Evolutionary conservation across 805 yeast genomes (phyloP), one percentile per base, ranked within the genome.

Genomic region (Lachancea meyersii): DNA sequence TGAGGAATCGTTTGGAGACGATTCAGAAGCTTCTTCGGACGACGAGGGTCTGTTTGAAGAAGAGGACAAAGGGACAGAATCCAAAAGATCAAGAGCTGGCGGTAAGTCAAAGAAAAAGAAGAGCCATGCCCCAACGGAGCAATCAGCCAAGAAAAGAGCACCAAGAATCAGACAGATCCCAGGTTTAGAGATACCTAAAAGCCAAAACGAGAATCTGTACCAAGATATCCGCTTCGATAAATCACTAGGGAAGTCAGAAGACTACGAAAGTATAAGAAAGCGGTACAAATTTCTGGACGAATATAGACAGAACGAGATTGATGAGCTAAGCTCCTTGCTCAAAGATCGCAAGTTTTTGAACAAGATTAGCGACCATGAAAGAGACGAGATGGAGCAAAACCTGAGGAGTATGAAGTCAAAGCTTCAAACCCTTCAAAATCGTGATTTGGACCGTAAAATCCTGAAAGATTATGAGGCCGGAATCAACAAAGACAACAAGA

Each of bases 151-250:
- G 61, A 74, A 67, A 49, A 82, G 80, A 14, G 94, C 83, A 0
- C 68, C 86, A 0, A 70, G 71, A 49, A 69, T 86, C 28, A 72
- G 97, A 50, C 79, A 80, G 34, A 80, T 89, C 10, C 91, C 85
- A 1, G 93, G 91, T 0, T 58, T 83, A 35, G 70, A 69, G 38
- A 55, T 63, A 19, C 65, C 67, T 19, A 69, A 61, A 50, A 58
- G 64, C 43, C 53, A 61, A 39, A 54, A 57, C 28, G 45, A 56
- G 13, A 69, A 68, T 13, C 63, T 82, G 22, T 81, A 83, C 58
- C 73, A 77, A 38, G 98, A 93, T 66, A 82, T 94, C 26, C 72
- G 98, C 52, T 93, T 93, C 60, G 96, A 93, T 62, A 75, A 91
- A 2, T 88, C 96, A 0, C 78, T 79, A 49, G 97, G 97, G 44